Evolutionary conservation across 2,329 filamentous ascomycete species (phyloP), one percentile per base, ranked within the genome.

Genomic region (Fusarium avenaceum): DNA sequence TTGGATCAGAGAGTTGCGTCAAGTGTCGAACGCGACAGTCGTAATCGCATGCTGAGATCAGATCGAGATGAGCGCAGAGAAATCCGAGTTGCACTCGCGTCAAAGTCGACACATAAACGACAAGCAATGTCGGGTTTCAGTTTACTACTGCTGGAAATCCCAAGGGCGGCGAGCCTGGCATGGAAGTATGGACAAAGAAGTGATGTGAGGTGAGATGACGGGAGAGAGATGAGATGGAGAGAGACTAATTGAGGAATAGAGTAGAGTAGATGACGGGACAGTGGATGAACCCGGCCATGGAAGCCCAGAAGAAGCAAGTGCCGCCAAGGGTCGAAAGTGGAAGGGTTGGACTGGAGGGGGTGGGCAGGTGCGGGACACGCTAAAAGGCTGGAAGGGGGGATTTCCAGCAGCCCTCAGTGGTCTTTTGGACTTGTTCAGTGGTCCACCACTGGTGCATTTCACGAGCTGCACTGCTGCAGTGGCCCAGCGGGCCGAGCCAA

Each of bases 31-130:
- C 47, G 60, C 49, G 63, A 57, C 50, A 56, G 43, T 64, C 42
- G 63, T 62, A 63, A 60, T 56, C 56, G 68, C 71, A 73, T 74
- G 57, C 61, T 66, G 65, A 69, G 58, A 58, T 59, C 44, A 69
- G 58, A 58, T 59, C 44, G 49, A 32, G 33, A 54, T 57, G 46
- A 51, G 59, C 62, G 59, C 53, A 35, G 32, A 54, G 39, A 65
- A 33, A 63, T 53, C 54, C 26, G 50, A 24, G 42, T 48, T 35
- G 32, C 13, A 42, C 33, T 63, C 59, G 42, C 43, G 42, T 59
- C 52, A 57, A 43, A 40, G 53, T 35, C 39, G 40, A 28, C 22
- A 52, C 22, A 47, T 42, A 30, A 26, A 58, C 24, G 38, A 39
- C 33, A 43, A 32, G 26, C 15, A n/a, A 43, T 51, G 28, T 33